Evolutionary conservation across 2,329 filamentous ascomycete genomes (phyloP).

Genomic region (Colletotrichum incanum): DNA sequence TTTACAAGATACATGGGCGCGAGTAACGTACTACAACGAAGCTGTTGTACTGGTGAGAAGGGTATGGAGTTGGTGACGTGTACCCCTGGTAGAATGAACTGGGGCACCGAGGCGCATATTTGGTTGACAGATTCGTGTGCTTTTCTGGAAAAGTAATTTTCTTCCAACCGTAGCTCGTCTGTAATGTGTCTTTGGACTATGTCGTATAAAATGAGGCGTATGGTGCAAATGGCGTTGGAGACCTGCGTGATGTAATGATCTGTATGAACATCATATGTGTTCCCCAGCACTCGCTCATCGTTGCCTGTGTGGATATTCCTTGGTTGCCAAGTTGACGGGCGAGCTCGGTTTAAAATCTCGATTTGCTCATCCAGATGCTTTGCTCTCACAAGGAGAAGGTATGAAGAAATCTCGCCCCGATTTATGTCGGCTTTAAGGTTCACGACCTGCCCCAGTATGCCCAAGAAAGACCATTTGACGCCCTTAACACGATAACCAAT

Average conservation of each 20-base stretch:
- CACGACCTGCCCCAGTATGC: slow-evolving; percentile 3
- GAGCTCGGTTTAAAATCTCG: not conserved
- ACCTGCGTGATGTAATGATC: slow-evolving; percentile 46
- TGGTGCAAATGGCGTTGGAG: slow-evolving; percentile 45
- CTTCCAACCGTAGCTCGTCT: not conserved
- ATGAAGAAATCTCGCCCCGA: not conserved
- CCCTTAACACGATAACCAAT: slow-evolving; percentile 26
- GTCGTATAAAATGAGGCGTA: slow-evolving; percentile 44
- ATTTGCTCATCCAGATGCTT: slow-evolving; percentile 13
- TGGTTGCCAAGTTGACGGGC: not conserved
- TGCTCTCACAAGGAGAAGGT: not conserved
- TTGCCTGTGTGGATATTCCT: not conserved
- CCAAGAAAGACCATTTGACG: slow-evolving; percentile 23
- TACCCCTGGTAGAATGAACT: slow-evolving; percentile 40
- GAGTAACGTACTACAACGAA: slow-evolving; percentile 45
- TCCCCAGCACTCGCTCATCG: slow-evolving; percentile 33
- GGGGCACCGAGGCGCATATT: slow-evolving; percentile 45
- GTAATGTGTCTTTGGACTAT: slow-evolving; percentile 23
- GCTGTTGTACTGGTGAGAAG: slow-evolving; percentile 43
- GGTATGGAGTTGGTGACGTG: slow-evolving; percentile 34
- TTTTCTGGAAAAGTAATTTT: not conserved
- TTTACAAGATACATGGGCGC: slow-evolving; percentile 44
- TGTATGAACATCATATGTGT: slow-evolving; percentile 45
- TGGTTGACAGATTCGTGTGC: not conserved
- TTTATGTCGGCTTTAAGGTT: slow-evolving; percentile 10